phyloP scores from a whole-genome alignment of 2,329 filamentous ascomycete genomes.

The Aspergillus ochraceus region DNA sequence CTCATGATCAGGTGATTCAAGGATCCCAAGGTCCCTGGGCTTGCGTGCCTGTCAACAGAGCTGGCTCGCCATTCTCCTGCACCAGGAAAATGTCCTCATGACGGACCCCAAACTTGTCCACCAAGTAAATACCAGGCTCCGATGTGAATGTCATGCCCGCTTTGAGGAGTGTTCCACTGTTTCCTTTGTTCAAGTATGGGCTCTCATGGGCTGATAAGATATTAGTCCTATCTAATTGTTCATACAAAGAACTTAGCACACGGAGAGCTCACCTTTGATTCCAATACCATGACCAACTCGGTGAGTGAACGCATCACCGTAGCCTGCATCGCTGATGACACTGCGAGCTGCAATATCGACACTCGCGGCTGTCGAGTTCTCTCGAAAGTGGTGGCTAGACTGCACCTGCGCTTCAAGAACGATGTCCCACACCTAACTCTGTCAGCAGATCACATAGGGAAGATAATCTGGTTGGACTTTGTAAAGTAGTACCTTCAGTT shows the following conservation, averaged over 20 bases:
- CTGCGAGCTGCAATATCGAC: constrained; percentile 62
- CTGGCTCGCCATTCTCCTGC: constrained; percentile 53
- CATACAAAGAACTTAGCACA: not conserved
- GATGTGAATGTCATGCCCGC: constrained; percentile 64
- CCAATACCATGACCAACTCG: constrained; percentile 65
- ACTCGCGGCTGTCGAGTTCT: constrained; percentile 57
- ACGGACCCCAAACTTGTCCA: constrained; percentile 60
- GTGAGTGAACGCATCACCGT: constrained; percentile 61
- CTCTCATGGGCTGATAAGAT: constrained; percentile 55
- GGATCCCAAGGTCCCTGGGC: constrained; percentile 57
- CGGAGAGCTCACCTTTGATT: constrained; percentile 51
- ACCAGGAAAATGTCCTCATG: constrained; percentile 65
- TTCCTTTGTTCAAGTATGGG: constrained; percentile 65
- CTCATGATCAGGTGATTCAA: constrained; percentile 1
- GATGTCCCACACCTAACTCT: constrained; percentile 55
- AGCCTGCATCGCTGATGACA: constrained; percentile 60
- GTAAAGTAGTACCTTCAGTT: constrained; percentile 37
- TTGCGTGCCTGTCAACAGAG: constrained; percentile 56
- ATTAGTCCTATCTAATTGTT: not conserved
- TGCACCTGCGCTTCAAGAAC: constrained; percentile 63
- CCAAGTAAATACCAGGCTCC: constrained; percentile 64
- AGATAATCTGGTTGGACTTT: not conserved
- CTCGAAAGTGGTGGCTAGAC: constrained; percentile 52
- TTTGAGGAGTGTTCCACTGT: constrained; percentile 47
- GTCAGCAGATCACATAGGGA: not conserved